A percentile compares a stretch with the other conserved stretches of the same genome.
Conservation (phyloP, 805 yeast genomes). For the Saccharomycopsis olivae region DNA sequence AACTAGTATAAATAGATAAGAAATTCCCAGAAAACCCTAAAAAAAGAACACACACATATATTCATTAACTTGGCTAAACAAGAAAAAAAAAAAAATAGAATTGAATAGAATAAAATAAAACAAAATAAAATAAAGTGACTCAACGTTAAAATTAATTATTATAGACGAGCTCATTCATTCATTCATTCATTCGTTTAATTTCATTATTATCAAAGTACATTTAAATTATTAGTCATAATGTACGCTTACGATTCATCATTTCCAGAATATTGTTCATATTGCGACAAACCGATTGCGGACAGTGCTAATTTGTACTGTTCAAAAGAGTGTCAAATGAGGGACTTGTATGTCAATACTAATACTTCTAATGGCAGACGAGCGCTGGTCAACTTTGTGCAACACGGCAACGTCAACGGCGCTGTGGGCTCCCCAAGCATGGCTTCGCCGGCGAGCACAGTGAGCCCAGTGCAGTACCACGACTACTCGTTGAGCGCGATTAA, state of each 20-base stretch:
- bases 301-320: conserved; percentile 9
- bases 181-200: background rate
- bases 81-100: too few species aligned
- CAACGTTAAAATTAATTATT: too few species aligned
- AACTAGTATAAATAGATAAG: too few species aligned
- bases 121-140: background rate
- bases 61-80: too few species aligned
- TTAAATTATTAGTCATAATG: too few species aligned
- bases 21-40: too few species aligned
- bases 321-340: conserved; percentile 8
- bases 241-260: conserved; percentile 9
- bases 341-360: conserved; percentile 9
- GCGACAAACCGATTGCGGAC: conserved; percentile 6
- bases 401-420: background rate
- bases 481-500: conserved; percentile 12
- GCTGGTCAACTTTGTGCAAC: conserved; percentile 3
- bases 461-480: conserved; percentile 3
- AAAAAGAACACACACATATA: too few species aligned
- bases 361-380: conserved; percentile 2
- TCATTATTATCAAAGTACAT: background rate
- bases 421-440: background rate
- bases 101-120: too few species aligned
- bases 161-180: background rate
- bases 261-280: conserved; percentile 13
- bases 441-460: background rate